Conservation (phyloP, 208 protist genomes). For the Wallacemonas sp. region DNA sequence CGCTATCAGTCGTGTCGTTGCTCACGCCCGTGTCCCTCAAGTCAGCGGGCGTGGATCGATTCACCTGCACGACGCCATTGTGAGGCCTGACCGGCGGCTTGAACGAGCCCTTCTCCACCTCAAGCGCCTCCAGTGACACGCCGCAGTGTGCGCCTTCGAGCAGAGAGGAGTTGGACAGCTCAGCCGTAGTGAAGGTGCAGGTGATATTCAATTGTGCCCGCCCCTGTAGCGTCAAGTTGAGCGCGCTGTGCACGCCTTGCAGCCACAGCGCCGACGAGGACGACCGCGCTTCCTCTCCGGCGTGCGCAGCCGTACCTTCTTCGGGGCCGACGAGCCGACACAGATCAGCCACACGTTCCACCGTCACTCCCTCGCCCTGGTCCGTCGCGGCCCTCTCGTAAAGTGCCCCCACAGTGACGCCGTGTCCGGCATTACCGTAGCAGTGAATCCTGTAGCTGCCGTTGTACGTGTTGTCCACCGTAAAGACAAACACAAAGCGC, state of each 20-base stretch:
- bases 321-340: neutral
- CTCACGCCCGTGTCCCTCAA: neutral
- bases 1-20: too few species aligned
- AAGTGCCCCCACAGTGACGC: conserved; percentile 16
- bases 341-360: neutral
- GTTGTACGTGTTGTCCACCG: conserved; percentile 12
- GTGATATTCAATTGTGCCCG: conserved; percentile 20
- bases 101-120: neutral
- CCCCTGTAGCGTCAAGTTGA: neutral
- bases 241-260: neutral
- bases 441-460: conserved; percentile 33
- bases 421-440: conserved; percentile 21
- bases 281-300: neutral
- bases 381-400: conserved; percentile 1
- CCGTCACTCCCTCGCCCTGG: neutral
- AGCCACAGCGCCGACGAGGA: neutral
- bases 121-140: conserved; percentile 25
- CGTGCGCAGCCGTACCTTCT: neutral
- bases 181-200: conserved; percentile 23
- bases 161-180: conserved; percentile 6
- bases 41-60: neutral
- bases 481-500: conserved; percentile 10
- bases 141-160: conserved; percentile 22
- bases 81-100: neutral
- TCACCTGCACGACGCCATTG: neutral